Evolutionary conservation across 257 asterid genomes (phyloP).

Genomic region (Parsonsia alboflavescens): DNA sequence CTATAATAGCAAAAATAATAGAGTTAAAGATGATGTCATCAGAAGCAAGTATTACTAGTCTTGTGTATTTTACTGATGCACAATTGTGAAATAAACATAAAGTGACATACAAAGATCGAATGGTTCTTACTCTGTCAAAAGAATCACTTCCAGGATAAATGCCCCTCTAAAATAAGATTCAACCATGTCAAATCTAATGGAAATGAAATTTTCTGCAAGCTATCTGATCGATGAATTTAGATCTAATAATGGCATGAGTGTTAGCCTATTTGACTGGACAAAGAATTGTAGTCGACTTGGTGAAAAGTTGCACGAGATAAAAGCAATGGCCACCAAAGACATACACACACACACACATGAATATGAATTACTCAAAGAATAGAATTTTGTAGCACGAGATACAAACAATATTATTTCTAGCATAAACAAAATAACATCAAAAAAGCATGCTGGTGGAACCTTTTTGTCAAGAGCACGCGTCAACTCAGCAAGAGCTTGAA

Average conservation of each 20-base stretch:
- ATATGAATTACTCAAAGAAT: not conserved
- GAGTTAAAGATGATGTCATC: not conserved
- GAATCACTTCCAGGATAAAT: not conserved
- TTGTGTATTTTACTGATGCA: not conserved
- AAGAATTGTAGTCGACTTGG: not conserved
- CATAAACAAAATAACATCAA: not conserved
- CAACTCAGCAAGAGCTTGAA: slow-evolving; percentile 72
- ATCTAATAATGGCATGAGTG: not conserved
- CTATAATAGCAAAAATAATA: not conserved
- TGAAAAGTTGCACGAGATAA: not conserved
- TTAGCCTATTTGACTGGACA: not conserved
- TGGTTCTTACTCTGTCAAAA: not conserved
- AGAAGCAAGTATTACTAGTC: not conserved
- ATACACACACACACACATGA: too few species aligned
- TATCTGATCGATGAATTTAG: too few species aligned
- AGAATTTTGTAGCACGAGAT: not conserved
- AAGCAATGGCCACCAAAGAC: not conserved
- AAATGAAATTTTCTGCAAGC: not conserved
- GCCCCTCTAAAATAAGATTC: not conserved
- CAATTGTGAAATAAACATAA: not conserved
- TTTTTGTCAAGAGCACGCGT: slow-evolving; percentile 86
- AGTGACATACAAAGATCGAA: not conserved
- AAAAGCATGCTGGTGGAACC: slow-evolving; percentile 33
- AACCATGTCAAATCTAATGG: not conserved
- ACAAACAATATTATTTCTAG: not conserved